Evolutionary conservation across 768 basidiomycete species (phyloP), one percentile per base, ranked within the genome.

Genomic region (Termitomyces sp.): DNA sequence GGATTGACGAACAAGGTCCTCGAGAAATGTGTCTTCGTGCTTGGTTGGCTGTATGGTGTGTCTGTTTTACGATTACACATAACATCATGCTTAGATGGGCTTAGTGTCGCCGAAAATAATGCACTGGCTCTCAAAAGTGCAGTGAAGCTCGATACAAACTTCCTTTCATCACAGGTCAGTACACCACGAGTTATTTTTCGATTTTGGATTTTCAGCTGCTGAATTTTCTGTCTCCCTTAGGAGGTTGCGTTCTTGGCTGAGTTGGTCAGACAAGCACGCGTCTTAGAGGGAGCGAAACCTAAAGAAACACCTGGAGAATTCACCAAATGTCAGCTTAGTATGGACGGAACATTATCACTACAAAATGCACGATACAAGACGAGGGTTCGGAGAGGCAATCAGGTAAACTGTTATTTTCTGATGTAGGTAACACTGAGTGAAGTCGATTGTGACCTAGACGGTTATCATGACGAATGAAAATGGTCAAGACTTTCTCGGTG

Each of bases 341-440:
- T 63, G 18, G 66, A 72, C 10, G 75, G 73, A 1, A 63, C 61
- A 3, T 43, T 74, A 16, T 55, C 64, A 10, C 47, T 81, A 2
- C 58, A 62, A 14, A 79, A 79, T 60, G 59, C 72, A 3, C 70
- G 76, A 2, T 81, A 71, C 66, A 79, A 76, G 52, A 77, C 69
- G 2, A 65, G 76, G 38, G 67, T 79, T 2, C 69, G 76, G 20
- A 46, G 58, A 46, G 71, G 73, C 52, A 52, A 63, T 36, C 71
- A 76, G 70, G 80, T 78, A 62, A 20, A 33, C 18, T 30, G 14
- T 67, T 60, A 8, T 14, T 18, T 41, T 11, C 6, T 4, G 36
- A 0, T 20, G 26, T 1, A 20, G n/a, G 6, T 3, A 26, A 36
- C 14, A 24, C 10, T 20, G 3, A 6, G 18, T 46, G 9, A 43